phyloP scores from a whole-genome alignment of 106 monocot genomes.

The Alisma plantagoaquatica region DNA sequence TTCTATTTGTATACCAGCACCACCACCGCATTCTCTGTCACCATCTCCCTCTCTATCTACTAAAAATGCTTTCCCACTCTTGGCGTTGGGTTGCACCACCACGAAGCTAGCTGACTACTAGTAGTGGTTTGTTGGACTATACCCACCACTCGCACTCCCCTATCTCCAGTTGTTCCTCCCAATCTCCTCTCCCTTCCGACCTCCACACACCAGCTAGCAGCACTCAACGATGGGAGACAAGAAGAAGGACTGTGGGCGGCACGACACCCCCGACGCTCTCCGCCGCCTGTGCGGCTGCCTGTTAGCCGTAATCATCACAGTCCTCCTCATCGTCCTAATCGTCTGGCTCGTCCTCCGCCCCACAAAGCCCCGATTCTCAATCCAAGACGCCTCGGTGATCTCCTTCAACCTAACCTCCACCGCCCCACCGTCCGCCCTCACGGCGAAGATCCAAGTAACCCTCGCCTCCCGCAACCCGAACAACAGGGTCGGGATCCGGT shows the following conservation, averaged over 20 bases:
- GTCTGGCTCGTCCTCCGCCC: constrained; percentile 69
- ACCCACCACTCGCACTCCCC: too few species aligned
- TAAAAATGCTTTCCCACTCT: too few species aligned
- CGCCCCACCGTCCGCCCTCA: constrained; percentile 16
- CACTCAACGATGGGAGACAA: too few species aligned
- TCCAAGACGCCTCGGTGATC: constrained; percentile 32
- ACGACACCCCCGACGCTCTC: constrained; percentile 3
- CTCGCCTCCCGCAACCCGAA: constrained; percentile 61
- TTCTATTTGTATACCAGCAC: too few species aligned
- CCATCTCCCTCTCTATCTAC: too few species aligned
- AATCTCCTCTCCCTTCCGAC: too few species aligned
- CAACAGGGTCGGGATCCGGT: constrained; percentile 41
- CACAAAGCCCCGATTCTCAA: constrained; percentile 42
- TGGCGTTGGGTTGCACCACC: too few species aligned
- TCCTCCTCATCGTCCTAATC: constrained; percentile 18
- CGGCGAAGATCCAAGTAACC: constrained; percentile 25
- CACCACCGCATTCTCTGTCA: too few species aligned
- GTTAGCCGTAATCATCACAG: neutral
- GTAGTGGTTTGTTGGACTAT: too few species aligned
- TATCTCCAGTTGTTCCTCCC: too few species aligned
- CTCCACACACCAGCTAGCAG: too few species aligned
- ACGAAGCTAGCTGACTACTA: too few species aligned
- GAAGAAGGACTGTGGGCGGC: constrained; percentile 8
- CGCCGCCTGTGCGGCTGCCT: constrained; percentile 14
- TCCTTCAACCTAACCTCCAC: constrained; percentile 22